Base-by-base conservation (phyloP, 148 eudicot genomes). In the Rhododendron henanense region DNA sequence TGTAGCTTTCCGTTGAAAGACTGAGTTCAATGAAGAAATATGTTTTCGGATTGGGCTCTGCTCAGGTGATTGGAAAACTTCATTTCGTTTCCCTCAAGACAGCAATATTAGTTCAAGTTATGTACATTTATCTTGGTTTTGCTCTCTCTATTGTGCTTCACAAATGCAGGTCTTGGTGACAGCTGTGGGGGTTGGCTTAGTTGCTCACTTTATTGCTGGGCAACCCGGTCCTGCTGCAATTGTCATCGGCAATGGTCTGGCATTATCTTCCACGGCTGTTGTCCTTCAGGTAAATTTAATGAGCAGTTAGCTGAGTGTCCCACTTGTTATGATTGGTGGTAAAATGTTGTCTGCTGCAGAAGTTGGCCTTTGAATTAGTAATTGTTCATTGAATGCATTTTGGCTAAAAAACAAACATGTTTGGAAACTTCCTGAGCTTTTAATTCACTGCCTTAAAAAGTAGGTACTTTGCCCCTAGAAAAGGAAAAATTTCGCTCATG, bases 1-100 rank as follows among this genome's bases (percentile, higher is more conserved):
- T 88, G 80, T 95, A 97, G 99, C 99, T 97, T 81, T 97, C 98
- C 78, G 98, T 97, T 88, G 99, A 97, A 93, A 93, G 99, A 88
- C 89, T 97, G 71, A 97, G 99, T 90, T 97, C 99, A 89, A 97
- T 97, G 99, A 97, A 97, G 98, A 97, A 97, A 89, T 97, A 97
- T 91, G 99, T 95, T 87, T 97, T 97, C 90, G 99, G 99, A 63
- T 91, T 97, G 93, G 99, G 99, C 86, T 91, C 95, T 81, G 96
- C 99, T 85, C 99, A 97, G 99, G 99, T 95, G 89, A 89, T 57
- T 88, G 53, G 35, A 33, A 65, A 71, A 85, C 39, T 10, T 31
- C 44, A 35, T 76, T 65, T 83, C 21, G 48, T 47, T 78, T 47
- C 35, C 39, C 50, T 45, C 33, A 31, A 51, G 63, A 71, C 39